Evolutionary conservation across 2,329 filamentous ascomycete species (phyloP), one percentile per base, ranked within the genome.

Genomic region (Botrytis elliptica): DNA sequence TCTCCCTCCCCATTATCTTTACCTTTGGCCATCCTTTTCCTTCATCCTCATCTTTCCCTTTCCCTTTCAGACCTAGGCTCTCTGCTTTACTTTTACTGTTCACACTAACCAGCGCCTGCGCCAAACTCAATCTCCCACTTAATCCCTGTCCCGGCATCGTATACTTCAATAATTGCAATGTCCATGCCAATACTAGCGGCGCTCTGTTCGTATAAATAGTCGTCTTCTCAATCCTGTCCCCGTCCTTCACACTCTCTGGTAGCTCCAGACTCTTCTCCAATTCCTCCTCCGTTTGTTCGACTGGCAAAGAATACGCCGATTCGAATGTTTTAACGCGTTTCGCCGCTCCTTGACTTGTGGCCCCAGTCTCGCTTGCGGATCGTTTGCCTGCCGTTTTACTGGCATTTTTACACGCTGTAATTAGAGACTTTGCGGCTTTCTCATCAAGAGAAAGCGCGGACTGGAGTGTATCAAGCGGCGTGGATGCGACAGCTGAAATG

Each of bases 131-230:
- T 65, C 93, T 87, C 80, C 93, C 95, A n/a, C 93, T 96, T 4
- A 91, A 85, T 4, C 94, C 94, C 80, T 97, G 94, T 77, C 93
- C 91, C 0, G 94, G 92, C 91, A 95, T 95, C 0, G 93, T 97
- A 80, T 92, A 90, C 64, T 92, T 91, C 65, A 97, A 81, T 67
- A 95, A 81, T 74, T 90, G 88, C 22, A 94, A 88, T 0, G 92
- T 90, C 82, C 97, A 97, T 0, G 93, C 93, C 8, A 97, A 86
- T 2, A 97, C 90, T 1, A 97, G 84, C 1, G 94, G 94, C 3
- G 94, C 94, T 57, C 94, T 87, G 79, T 97, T 97, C 0, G 93
- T 96, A 75, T 90, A 84, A 1, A 97, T 77, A 0, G 85, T 84
- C 1, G 88, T 88, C 2, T 83, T 81, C 22, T 85, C 84, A 7